Evolutionary conservation across 305 asterid genomes (phyloP), one percentile per base, ranked within the genome.

Genomic region (Fraxinus latifolia): DNA sequence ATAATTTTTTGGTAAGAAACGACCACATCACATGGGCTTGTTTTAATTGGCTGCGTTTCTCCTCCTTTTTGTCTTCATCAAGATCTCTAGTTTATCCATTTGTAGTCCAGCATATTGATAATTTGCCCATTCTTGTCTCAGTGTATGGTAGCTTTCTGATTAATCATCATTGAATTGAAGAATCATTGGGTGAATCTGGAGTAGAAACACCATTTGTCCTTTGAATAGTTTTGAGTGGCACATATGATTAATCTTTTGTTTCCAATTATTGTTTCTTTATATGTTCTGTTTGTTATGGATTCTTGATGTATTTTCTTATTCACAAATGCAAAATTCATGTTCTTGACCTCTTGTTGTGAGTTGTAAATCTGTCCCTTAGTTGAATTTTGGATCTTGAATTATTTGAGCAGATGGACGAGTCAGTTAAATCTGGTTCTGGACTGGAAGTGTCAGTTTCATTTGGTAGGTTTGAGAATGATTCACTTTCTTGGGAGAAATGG

Each of bases 401-500:
- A 21, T 87, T 74, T 77, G 77, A 83, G 79, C 93, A 94, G 99
- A 95, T 95, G 99, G 94, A 89, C 76, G 93, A 92, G 80, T 82
- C 93, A 14, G 84, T 74, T 58, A 76, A 86, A 42, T 87, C 96
- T 80, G 88, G 82, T 83, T 85, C 87, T 83, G 79, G 89, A 50
- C 89, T 95, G 82, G 97, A 94, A 78, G 95, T 90, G 23, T 94
- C 99, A 32, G 93, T 95, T 87, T 96, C 99, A 0, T 96, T 96
- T 68, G 98, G 99, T 84, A 92, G 93, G 86, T 96, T 93, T 81
- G 97, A 92, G 86, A 90, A 89, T 29, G 97, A 93, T 89, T 89
- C 88, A 67, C 96, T 96, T 83, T 89, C 97, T 50, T 96, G 97
- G 99, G 99, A 93, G 89, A 94, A 94, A 83, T 96, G 97, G 96